Conservation (phyloP, 2,329 filamentous ascomycete genomes). For the Paraphoma sp. region DNA sequence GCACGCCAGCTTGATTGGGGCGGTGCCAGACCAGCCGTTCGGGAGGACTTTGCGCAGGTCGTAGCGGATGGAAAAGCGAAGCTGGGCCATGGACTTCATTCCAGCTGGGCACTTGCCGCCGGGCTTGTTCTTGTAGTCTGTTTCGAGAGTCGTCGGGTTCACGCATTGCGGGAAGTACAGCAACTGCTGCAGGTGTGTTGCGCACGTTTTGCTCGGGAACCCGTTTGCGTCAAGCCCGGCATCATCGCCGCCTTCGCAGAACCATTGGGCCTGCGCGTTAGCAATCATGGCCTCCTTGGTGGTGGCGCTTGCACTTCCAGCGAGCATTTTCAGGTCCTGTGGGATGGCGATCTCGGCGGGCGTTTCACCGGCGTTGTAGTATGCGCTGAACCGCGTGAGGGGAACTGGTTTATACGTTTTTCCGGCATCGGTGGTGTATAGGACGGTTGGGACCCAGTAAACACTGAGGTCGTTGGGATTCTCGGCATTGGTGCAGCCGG, state of each 20-base stretch:
- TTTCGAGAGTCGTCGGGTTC: slow-evolving; percentile 44
- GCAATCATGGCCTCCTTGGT: slow-evolving; percentile 23
- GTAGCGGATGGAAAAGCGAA: slow-evolving; percentile 57
- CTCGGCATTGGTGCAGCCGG: slow-evolving; percentile 53
- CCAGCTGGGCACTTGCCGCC: slow-evolving; percentile 46
- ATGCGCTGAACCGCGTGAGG: slow-evolving; percentile 53
- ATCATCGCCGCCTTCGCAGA: slow-evolving; percentile 33
- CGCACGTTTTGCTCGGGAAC: slow-evolving; percentile 48
- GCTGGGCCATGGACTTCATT: slow-evolving; percentile 56
- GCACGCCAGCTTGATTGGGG: slow-evolving; percentile 54
- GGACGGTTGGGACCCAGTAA: slow-evolving; percentile 57
- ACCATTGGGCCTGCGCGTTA: slow-evolving; percentile 34
- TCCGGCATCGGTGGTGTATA: slow-evolving; percentile 45
- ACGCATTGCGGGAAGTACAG: slow-evolving; percentile 56
- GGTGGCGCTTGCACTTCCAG: slow-evolving; percentile 49
- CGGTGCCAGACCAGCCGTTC: slow-evolving; percentile 53
- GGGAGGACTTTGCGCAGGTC: slow-evolving; percentile 53
- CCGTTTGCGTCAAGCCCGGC: slow-evolving; percentile 30
- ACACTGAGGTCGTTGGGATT: slow-evolving; percentile 57
- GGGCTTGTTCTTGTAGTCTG: slow-evolving; percentile 43
- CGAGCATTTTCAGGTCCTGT: slow-evolving; percentile 52
- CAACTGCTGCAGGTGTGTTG: slow-evolving; percentile 54
- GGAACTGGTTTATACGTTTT: slow-evolving; percentile 43
- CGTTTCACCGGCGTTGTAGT: slow-evolving; percentile 53
- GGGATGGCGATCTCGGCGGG: slow-evolving; percentile 56